Evolutionary conservation across 2,329 filamentous ascomycete species (phyloP).

Genomic region (Xylariaceae sp.): DNA sequence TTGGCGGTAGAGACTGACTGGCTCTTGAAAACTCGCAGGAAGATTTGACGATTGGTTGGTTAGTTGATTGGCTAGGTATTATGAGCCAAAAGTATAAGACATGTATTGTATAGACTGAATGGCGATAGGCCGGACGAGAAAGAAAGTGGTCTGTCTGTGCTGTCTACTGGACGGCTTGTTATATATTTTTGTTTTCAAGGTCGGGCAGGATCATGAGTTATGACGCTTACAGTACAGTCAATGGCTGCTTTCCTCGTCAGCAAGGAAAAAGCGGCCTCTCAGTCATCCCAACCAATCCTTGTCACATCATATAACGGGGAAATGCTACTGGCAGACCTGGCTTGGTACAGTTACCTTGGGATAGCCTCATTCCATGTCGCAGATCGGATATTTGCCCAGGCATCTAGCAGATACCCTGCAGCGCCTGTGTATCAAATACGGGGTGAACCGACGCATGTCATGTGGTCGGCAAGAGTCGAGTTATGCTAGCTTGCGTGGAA

Average conservation of each 20-base stretch:
- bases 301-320: background rate
- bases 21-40: background rate
- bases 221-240: background rate
- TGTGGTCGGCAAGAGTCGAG: conserved; percentile 1
- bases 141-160: background rate
- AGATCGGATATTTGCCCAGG: conserved; percentile 20
- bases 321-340: background rate
- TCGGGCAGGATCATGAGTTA: background rate
- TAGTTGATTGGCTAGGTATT: no score
- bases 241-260: background rate
- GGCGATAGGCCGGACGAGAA: background rate
- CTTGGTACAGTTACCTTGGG: background rate
- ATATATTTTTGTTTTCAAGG: background rate
- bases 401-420: conserved; percentile 11
- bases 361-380: conserved; percentile 4
- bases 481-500: conserved; percentile 5
- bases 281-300: background rate
- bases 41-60: background rate
- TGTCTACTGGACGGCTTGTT: background rate
- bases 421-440: conserved; percentile 4
- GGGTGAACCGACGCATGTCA: conserved; percentile 9
- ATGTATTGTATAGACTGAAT: background rate
- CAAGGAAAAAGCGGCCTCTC: background rate
- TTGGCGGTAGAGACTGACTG: conserved; percentile 21
- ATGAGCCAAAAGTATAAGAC: no score